These are phyloP conservation scores for Cryptosporidium muris DNA, from an alignment of 169 alveolate species.

Conservation along the genomic window DNA sequence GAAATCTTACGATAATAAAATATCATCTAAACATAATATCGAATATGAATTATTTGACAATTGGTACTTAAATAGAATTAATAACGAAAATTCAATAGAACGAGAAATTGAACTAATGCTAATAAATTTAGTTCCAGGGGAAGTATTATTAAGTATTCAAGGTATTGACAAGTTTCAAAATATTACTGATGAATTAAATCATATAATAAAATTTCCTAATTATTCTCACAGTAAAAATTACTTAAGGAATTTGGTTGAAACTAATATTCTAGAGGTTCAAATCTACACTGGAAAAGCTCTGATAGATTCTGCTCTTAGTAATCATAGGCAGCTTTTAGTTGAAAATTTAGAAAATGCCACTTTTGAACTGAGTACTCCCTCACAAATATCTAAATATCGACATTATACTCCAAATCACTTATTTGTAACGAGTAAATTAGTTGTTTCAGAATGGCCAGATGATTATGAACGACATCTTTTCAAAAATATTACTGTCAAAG, in stretches of 20 bases:
- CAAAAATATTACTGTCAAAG: background rate
- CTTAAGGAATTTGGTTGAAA: background rate
- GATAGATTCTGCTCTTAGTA: too few relatives aligned
- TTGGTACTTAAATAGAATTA: background rate
- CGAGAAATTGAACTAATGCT: conserved; percentile 8
- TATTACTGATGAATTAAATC: conserved; percentile 7
- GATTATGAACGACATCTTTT: conserved; percentile 49
- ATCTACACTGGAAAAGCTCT: too few relatives aligned
- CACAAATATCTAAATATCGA: too few relatives aligned
- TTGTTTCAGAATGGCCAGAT: conserved; percentile 50
- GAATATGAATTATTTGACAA: conserved; percentile 15
- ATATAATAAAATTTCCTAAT: conserved; percentile 44
- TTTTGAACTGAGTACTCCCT: too few relatives aligned
- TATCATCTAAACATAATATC: background rate
- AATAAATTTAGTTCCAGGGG: conserved; percentile 55
- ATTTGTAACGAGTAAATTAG: conserved; percentile 25
- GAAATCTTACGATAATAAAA: background rate
- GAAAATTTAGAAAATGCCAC: too few relatives aligned
- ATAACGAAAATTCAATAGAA: background rate
- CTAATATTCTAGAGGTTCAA: background rate
- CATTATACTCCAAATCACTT: conserved; percentile 15
- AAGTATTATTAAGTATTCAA: conserved; percentile 3
- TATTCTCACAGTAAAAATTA: background rate
- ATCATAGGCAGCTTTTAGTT: too few relatives aligned
- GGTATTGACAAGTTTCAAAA: conserved; percentile 1